These are phyloP conservation scores for Haplosporangium sp. DNA, from an alignment of 371 early-diverging fungal genomes.

Conservation along the genomic window DNA sequence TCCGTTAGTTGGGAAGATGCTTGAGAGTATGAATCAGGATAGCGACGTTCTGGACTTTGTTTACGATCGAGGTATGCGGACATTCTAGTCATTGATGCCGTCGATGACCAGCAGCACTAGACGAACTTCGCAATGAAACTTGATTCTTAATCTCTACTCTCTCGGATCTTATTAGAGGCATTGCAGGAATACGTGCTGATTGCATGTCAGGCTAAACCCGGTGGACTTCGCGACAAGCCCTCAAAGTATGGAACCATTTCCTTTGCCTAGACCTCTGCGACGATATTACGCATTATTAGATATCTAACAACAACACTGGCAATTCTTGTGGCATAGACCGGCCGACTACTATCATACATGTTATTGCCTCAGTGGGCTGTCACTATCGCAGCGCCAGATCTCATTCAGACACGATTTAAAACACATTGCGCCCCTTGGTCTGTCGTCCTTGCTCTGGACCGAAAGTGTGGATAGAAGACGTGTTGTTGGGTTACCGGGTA, in stretches of 20 bases:
- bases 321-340: conserved; percentile 50
- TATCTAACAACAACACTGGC: neutral
- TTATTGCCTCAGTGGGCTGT: conserved; percentile 91
- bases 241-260: conserved; percentile 67
- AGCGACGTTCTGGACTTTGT: conserved; percentile 32
- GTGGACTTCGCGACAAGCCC: conserved; percentile 95
- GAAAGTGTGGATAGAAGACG: conserved; percentile 55
- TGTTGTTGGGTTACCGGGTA: conserved; percentile 65
- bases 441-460: conserved; percentile 48
- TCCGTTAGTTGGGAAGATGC: conserved; percentile 73
- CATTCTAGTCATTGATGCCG: neutral
- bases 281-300: too few relatives aligned
- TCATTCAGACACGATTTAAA: conserved; percentile 53
- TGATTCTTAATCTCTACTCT: too few relatives aligned
- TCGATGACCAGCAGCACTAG: too few relatives aligned
- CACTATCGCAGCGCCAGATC: conserved; percentile 67
- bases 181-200: conserved; percentile 89
- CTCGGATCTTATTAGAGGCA: conserved; percentile 58
- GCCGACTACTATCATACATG: conserved; percentile 97
- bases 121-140: too few relatives aligned
- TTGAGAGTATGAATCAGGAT: conserved; percentile 18
- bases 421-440: conserved; percentile 43
- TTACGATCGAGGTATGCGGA: conserved; percentile 66
- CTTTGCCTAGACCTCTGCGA: neutral
- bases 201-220: conserved; percentile 84